These are phyloP conservation scores for Stenogyne calaminthoides DNA, from an alignment of 305 asterid species.

Conservation along the genomic window DNA sequence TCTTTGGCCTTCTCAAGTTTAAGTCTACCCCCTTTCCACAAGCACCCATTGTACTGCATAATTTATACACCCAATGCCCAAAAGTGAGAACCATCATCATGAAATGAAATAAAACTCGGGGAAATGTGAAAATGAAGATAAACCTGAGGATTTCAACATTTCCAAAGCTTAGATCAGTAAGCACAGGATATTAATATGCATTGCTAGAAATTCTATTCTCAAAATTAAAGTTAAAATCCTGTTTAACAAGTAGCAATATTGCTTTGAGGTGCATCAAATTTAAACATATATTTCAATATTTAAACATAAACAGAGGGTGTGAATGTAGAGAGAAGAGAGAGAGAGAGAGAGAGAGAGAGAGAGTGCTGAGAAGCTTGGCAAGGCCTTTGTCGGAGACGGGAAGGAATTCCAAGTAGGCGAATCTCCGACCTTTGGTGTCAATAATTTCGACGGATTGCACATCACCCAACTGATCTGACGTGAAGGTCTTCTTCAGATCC, in stretches of 20 bases:
- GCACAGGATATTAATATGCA: background rate
- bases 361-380: conserved; percentile 86
- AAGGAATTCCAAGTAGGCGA: conserved; percentile 75
- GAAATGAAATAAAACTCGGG: conserved; percentile 5
- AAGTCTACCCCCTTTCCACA: conserved; percentile 91
- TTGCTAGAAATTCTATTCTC: too few relatives aligned
- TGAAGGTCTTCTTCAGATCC: conserved; percentile 75
- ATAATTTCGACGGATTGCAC: conserved; percentile 71
- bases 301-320: background rate
- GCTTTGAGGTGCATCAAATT: background rate
- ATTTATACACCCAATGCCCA: conserved; percentile 13
- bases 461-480: conserved; percentile 66
- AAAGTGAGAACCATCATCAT: conserved; percentile 25
- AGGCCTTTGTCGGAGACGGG: conserved; percentile 88
- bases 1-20: conserved; percentile 91
- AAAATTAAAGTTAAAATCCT: background rate
- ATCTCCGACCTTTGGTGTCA: conserved; percentile 81
- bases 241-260: background rate
- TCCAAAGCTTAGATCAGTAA: background rate
- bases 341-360: conserved; percentile 38
- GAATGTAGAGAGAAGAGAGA: conserved; percentile 14
- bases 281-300: background rate
- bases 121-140: background rate
- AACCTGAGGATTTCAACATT: background rate
- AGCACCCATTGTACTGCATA: conserved; percentile 87